Percentiles rank a stretch among this genome's conserved stretches.
phyloP scores from a whole-genome alignment of 257 asterid species.

The Vinca minor region DNA sequence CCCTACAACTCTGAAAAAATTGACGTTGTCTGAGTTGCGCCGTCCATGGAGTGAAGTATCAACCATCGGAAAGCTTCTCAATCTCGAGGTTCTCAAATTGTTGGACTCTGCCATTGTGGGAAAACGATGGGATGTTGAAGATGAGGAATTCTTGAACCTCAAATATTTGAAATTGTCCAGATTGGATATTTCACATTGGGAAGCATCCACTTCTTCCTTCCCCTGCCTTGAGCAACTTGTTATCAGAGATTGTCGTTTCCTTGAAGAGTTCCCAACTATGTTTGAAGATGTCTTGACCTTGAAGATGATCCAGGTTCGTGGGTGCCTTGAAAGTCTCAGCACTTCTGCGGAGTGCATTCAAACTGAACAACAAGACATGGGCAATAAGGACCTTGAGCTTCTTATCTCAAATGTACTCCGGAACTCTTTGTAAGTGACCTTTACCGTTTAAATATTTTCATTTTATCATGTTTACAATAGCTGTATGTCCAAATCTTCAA shows the following conservation, averaged over 20 bases:
- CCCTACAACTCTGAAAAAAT: background rate
- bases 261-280: background rate
- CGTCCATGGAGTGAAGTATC: background rate
- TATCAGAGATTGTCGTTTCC: background rate
- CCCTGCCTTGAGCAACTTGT: constrained; percentile 5
- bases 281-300: background rate
- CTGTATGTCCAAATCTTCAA: too few relatives aligned
- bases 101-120: background rate
- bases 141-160: background rate
- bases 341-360: background rate
- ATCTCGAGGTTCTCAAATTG: constrained; percentile 3
- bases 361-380: background rate
- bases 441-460: too few relatives aligned
- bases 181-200: background rate
- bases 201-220: background rate
- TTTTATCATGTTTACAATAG: too few relatives aligned
- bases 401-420: background rate
- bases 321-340: background rate
- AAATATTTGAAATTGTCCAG: background rate
- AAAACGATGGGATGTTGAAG: background rate
- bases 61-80: background rate
- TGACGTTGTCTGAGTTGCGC: background rate
- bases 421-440: background rate
- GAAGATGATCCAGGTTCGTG: background rate
- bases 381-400: background rate